phyloP scores from a whole-genome alignment of 805 yeast genomes.

The Priceomyces melissophilus region DNA sequence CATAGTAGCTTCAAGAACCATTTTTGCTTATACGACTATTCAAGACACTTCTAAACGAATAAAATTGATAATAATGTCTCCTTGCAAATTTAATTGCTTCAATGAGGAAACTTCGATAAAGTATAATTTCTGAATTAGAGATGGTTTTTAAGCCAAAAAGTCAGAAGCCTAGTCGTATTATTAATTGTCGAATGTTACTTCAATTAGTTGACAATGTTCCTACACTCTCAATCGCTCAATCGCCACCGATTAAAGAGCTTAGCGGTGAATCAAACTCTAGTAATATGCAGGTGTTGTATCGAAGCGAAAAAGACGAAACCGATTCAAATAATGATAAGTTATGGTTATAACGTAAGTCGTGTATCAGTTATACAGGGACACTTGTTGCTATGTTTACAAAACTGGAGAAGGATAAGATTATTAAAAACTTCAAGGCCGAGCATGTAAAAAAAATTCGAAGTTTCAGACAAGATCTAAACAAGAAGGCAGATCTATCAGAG shows the following conservation, averaged over 20 bases:
- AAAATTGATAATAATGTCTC: background rate
- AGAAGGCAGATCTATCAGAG: constrained; percentile 25
- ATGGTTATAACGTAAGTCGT: no score
- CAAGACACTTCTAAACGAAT: background rate
- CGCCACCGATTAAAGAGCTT: background rate
- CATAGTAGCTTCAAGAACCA: constrained; percentile 97
- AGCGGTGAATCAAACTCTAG: no score
- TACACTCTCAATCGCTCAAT: background rate
- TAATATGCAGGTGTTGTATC: no score
- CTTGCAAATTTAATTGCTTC: no score
- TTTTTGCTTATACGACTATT: constrained; percentile 24
- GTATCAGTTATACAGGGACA: no score
- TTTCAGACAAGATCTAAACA: constrained; percentile 23
- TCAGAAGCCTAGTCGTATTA: background rate
- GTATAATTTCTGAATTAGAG: background rate
- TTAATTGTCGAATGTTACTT: background rate
- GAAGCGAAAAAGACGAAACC: no score
- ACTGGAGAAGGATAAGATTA: constrained; percentile 35
- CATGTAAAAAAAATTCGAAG: constrained; percentile 16
- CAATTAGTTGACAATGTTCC: background rate
- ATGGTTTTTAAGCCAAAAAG: background rate
- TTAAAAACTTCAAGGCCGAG: constrained; percentile 24
- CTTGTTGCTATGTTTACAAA: constrained; percentile 14
- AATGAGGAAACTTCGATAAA: background rate
- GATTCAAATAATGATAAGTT: no score